Base-by-base conservation (phyloP, 176 grass and related monocot species). In the Avena sativa region DNA sequence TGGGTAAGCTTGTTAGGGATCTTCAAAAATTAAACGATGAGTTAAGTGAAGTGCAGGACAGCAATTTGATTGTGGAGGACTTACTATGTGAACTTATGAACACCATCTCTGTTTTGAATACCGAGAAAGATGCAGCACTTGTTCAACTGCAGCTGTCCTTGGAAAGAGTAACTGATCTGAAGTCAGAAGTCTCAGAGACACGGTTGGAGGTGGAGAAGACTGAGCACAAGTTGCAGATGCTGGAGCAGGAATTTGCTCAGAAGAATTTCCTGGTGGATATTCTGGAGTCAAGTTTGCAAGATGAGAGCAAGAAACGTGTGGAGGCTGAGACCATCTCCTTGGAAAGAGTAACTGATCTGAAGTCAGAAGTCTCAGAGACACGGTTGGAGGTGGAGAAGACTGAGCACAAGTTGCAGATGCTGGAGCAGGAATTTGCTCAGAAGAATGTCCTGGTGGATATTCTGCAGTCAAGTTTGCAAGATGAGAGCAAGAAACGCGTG, bases 341-440 rank as follows among this genome's bases (percentile, higher is more conserved):
- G 40, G 40, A 43, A 43, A 43, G 40, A 70, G n/a, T 56, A 47
- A 70, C 74, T 2, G 30, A 79, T 46, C 6, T 86, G 62, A 67
- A 79, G 62, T 79, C 84, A 56, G 61, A 86, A 58, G 73, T 86
- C 74, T 86, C 49, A 9, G 65, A 86, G 46, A 43, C 55, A 32
- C 80, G 83, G 48, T 67, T 58, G 55, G 88, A 90, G 53, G 69
- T 86, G 21, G 78, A 86, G 58, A 86, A 76, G 16, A 85, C 47
- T 59, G 82, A 82, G 73, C 50, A 79, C 43, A 85, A 81, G 67
- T 55, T 85, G 36, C 87, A 74, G 60, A 88, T 73, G 55, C 81
- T 72, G 25, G 83, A 84, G 81, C 72, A 88, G 88, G 80, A 92
- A 88, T 64, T 92, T 52, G 78, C 83, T 20, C 49, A 85, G 40